Base-by-base conservation (phyloP, 2,329 filamentous ascomycete genomes). In the Exophiala mesophila region DNA sequence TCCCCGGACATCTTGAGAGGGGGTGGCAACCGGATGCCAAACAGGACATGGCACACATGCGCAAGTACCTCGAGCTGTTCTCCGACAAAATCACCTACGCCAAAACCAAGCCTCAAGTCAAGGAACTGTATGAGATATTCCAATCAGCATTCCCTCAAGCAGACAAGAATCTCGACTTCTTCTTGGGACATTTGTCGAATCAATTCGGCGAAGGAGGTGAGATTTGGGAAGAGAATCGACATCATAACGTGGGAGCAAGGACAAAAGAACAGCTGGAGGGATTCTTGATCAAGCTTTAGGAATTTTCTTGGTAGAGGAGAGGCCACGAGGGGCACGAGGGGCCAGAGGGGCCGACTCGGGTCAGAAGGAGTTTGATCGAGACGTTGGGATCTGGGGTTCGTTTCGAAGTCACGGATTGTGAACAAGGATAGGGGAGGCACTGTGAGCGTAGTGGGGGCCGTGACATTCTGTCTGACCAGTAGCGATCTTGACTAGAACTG, bases 131-230 rank as follows among this genome's bases (percentile, higher is more conserved):
- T 46, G 38, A 47, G n/a, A 55, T 52, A 4, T 63, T 63, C 48
- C 53, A 56, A 29, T 38, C 48, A 10, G 55, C 57, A 5, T 62
- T 63, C 31, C 58, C 58, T 6, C 40, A 57, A 23, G 55, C 53
- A 4, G 46, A 55, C 3, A 56, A 58, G 45, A 62, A 63, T 12
- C 38, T 60, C n/a, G 57, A 61, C 13, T 63, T 62, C 52, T 63
- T 63, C 44, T 18, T 63, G 13, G 59, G 58, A 4, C 57, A 63
- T 45, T 31, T 63, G 36, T 52, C 54, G 16, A 61, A 62, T 37
- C 57, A 60, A 21, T 63, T 59, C 34, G 60, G 59, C 0, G 55
- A 60, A 36, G 59, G 59, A 0, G 60, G 59, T 0, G 33, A 55
- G 24, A 44, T 56, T 0, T 61, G 59, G 57, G 59, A 61, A 46